Conservation (phyloP, 805 yeast species). For the Saturnispora quitensis region DNA sequence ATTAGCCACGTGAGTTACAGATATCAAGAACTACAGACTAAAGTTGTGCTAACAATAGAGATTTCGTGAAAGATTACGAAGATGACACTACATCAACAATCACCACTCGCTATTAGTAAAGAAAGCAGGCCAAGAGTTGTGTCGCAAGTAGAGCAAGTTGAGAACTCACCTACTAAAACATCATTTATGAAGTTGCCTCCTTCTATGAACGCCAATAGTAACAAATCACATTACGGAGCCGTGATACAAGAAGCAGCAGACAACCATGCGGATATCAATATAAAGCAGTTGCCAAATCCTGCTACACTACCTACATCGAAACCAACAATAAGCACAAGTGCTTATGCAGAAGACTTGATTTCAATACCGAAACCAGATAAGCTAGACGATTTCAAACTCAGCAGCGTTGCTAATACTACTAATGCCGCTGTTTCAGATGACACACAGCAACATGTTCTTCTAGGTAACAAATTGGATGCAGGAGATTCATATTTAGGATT, state of each 20-base stretch:
- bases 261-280: not conserved
- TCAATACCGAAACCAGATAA: not conserved
- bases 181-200: conserved; percentile 2
- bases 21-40: not conserved
- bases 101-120: not conserved
- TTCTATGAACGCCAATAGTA: not conserved
- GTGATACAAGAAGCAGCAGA: not conserved
- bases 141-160: conserved; percentile 4
- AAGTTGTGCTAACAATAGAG: not conserved
- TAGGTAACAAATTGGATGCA: not conserved
- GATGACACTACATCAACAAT: not conserved
- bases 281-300: not conserved
- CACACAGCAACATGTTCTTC: not conserved
- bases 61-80: not conserved
- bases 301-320: not conserved
- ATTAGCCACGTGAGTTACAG: not conserved
- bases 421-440: not conserved
- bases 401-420: not conserved
- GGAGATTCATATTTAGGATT: conserved; percentile 7
- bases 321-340: not conserved
- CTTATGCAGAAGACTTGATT: not conserved
- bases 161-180: conserved; percentile 4
- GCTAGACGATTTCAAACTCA: not conserved
- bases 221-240: not conserved
- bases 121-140: conserved; percentile 2